phyloP scores from a whole-genome alignment of 1,284 basidiomycete genomes.

The Athelia psychrophila region DNA sequence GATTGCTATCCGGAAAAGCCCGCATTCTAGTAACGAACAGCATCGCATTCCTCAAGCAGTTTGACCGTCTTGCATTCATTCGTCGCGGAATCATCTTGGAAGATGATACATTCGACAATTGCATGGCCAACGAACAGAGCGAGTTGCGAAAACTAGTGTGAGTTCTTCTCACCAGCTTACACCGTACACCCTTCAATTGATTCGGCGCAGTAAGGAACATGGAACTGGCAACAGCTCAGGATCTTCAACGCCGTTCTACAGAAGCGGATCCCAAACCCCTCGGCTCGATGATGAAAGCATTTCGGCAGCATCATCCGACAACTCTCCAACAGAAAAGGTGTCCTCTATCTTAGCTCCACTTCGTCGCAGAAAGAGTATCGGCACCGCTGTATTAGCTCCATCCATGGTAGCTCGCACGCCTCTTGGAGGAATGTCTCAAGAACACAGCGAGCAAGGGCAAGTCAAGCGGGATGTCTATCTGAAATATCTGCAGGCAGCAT shows the following conservation, averaged over 20 bases:
- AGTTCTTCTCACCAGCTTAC: conserved; percentile 22
- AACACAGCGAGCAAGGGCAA: conserved; percentile 80
- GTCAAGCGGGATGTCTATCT: conserved; percentile 80
- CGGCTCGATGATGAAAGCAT: conserved; percentile 21
- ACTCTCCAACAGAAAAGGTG: conserved; percentile 15
- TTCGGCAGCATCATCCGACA: conserved; percentile 15
- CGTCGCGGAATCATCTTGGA: conserved; percentile 86
- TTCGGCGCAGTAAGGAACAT: conserved; percentile 35
- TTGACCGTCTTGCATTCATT: conserved; percentile 80
- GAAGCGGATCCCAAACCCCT: conserved; percentile 42
- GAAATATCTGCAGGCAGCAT: conserved; percentile 80
- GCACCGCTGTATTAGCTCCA: conserved; percentile 43
- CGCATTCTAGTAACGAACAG: conserved; percentile 90
- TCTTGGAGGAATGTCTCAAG: conserved; percentile 55
- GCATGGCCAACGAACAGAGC: conserved; percentile 62
- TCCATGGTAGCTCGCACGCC: conserved; percentile 34
- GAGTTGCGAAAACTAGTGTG: conserved; percentile 85
- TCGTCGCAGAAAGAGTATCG: conserved; percentile 44
- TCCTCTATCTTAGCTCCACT: conserved; percentile 43
- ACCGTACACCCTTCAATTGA: no score
- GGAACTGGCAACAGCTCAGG: conserved; percentile 41
- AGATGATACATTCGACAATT: conserved; percentile 63
- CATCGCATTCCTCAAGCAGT: conserved; percentile 80
- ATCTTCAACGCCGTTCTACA: conserved; percentile 50
- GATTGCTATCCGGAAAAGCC: conserved; percentile 83